A percentile compares a stretch with the other conserved stretches of the same genome.
phyloP scores from a whole-genome alignment of 176 grass and related monocot species.

The Musa beccarii region DNA sequence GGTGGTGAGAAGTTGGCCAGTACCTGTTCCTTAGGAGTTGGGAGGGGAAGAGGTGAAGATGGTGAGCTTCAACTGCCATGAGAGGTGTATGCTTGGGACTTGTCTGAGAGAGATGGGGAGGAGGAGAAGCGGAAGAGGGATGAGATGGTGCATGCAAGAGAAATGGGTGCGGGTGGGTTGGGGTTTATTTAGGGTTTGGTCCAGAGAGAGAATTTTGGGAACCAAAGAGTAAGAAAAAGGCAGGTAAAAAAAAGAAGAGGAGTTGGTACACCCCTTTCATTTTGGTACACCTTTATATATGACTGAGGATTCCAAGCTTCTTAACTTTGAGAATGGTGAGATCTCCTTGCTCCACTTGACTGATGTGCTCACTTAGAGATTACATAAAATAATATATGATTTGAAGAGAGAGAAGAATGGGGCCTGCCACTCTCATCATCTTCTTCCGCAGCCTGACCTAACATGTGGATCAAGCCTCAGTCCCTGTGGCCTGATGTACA shows the following conservation, averaged over 20 bases:
- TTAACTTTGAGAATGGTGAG: no score
- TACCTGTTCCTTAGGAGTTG: constrained; percentile 22
- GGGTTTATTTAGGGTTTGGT: constrained; percentile 25
- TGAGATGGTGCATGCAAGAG: constrained; percentile 2
- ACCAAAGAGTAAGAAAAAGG: not conserved
- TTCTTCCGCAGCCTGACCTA: no score
- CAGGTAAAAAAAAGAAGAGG: not conserved
- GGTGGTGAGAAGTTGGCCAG: not conserved
- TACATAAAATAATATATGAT: not conserved
- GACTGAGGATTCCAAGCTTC: no score
- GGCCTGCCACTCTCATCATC: no score
- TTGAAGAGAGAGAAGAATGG: not conserved
- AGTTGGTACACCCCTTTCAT: no score
- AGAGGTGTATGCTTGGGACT: not conserved
- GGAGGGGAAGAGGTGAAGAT: constrained; percentile 25
- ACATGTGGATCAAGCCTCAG: no score
- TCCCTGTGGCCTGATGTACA: no score
- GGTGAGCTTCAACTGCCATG: constrained; percentile 57
- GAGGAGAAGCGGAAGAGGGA: not conserved
- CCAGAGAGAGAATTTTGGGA: not conserved
- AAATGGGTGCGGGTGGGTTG: constrained; percentile 5
- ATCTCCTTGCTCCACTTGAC: no score
- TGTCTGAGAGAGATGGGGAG: not conserved
- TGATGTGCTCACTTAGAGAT: no score
- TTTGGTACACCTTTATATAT: no score